phyloP scores from a whole-genome alignment of 2,329 filamentous ascomycete genomes.

The Plenodomus lindquistii region DNA sequence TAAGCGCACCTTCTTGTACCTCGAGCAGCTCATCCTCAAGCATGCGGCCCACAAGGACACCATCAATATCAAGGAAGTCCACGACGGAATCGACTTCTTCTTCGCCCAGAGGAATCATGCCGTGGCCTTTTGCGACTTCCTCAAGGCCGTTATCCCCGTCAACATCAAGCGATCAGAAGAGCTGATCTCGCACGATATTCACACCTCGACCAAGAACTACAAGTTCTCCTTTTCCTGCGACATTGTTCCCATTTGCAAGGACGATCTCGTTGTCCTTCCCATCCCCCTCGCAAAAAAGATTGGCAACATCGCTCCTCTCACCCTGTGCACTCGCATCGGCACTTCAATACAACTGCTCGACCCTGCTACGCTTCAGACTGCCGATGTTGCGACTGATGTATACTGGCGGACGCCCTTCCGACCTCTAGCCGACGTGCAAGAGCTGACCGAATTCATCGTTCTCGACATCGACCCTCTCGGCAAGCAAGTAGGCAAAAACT shows the following conservation, averaged over 20 bases:
- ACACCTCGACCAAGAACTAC: conserved; percentile 88
- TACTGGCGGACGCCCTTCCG: conserved; percentile 93
- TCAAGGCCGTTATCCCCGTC: conserved; percentile 79
- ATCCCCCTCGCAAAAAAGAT: conserved; percentile 83
- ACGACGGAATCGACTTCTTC: conserved; percentile 95
- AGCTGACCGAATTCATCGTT: conserved; percentile 89
- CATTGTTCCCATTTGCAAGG: conserved; percentile 93
- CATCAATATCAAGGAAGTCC: conserved; percentile 97
- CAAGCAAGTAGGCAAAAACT: conserved; percentile 76
- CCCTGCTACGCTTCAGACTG: conserved; percentile 85
- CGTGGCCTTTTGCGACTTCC: conserved; percentile 88
- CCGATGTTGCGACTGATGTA: conserved; percentile 77
- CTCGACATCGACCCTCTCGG: conserved; percentile 89
- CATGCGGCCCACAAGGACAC: conserved; percentile 80
- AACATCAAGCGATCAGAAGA: conserved; percentile 85
- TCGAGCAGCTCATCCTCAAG: conserved; percentile 96
- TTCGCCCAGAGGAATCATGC: conserved; percentile 88
- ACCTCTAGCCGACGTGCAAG: conserved; percentile 78
- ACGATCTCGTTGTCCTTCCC: conserved; percentile 92
- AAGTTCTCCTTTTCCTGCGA: conserved; percentile 93
- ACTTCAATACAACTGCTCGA: conserved; percentile 90
- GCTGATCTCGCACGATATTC: conserved; percentile 89
- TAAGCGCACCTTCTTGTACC: conserved; percentile 81
- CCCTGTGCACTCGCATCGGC: conserved; percentile 84
- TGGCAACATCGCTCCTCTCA: conserved; percentile 86